A percentile compares a stretch with the other conserved stretches of the same genome.
Evolutionary conservation across 805 yeast genomes (phyloP).

Genomic region (Isabelozyma gotoi): DNA sequence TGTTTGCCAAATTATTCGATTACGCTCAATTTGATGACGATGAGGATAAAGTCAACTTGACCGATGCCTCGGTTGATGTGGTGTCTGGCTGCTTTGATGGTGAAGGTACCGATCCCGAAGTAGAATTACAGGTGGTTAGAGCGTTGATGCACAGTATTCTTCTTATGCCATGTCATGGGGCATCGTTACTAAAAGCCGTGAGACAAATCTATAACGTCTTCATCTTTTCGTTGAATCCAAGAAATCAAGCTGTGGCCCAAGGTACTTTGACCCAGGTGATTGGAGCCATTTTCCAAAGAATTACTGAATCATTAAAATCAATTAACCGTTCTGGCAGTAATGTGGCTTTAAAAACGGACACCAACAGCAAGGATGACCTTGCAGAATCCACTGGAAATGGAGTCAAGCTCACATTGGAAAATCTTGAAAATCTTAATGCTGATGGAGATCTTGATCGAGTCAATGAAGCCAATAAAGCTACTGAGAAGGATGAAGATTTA

Average conservation of each 20-base stretch:
- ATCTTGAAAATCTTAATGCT: constrained; percentile 55
- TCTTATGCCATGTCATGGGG: constrained; percentile 87
- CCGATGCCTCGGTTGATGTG: constrained; percentile 82
- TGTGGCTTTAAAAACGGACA: constrained; percentile 15
- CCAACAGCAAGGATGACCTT: constrained; percentile 26
- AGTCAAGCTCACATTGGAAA: constrained; percentile 54
- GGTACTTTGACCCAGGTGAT: constrained; percentile 92
- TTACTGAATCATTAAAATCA: constrained; percentile 43
- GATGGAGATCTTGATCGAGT: constrained; percentile 54
- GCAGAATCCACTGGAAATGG: constrained; percentile 14
- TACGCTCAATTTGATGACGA: constrained; percentile 71
- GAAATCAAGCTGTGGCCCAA: constrained; percentile 93
- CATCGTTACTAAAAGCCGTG: constrained; percentile 81
- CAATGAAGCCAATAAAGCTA: constrained; percentile 44
- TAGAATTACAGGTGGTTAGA: constrained; percentile 90
- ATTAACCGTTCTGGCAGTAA: constrained; percentile 27
- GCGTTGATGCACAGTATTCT: constrained; percentile 88
- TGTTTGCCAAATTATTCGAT: constrained; percentile 85
- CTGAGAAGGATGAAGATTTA: constrained; percentile 61
- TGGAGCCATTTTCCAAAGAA: constrained; percentile 77
- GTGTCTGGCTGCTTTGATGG: constrained; percentile 85
- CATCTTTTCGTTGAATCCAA: constrained; percentile 73
- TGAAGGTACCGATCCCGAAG: constrained; percentile 84
- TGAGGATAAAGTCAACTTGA: constrained; percentile 54
- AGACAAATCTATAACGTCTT: constrained; percentile 93